Base-by-base conservation (phyloP, 768 basidiomycete genomes). In the Mycena vitilis region DNA sequence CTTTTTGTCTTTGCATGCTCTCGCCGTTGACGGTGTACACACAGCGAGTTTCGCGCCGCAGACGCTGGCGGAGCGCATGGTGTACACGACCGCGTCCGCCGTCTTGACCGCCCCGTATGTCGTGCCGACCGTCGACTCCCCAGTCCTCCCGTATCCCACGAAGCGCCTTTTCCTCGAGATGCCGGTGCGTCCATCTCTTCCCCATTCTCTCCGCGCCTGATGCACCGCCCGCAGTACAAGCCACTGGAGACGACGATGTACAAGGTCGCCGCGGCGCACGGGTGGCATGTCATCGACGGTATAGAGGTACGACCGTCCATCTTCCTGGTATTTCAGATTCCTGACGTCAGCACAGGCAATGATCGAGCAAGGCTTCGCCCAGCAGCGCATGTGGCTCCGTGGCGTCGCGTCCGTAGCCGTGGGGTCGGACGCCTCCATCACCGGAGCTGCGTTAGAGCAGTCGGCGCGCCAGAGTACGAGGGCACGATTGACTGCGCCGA, bases 331-430 rank as follows among this genome's bases (percentile, higher is more conserved):
- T 12, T 11, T 36, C 12, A 3, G 18, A 30, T 3, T 30, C 30
- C 52, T 57, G 9, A 60, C 49, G 38, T 23, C 34, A 44, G 4
- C 58, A 9, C 66, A 81, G 74, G 79, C 80, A 25, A 78, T 80
- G 74, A 75, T 81, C 13, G 80, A 82, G 57, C 81, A 82, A 60
- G 80, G 80, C 12, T 69, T 80, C 30, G 80, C 81, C 5, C 81
- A 82, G 53, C 81, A 82, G 62, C 75, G 81, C 30, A 81, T 82
- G 80, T 82, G 81, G 81, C 56, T 63, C 23, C 69, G 66, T 22
- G 70, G 66, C 22, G 63, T 57, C 23, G 70, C 70, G 8, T 63
- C 66, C 22, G 53, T 71, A 4, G 53, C 62, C 20, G 63, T 71
- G 7, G 70, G 70, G 5, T 71, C 70, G 13, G 70, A 71, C 38